Base-by-base conservation (phyloP, 345 rosid species). In the Moringa oleifera region DNA sequence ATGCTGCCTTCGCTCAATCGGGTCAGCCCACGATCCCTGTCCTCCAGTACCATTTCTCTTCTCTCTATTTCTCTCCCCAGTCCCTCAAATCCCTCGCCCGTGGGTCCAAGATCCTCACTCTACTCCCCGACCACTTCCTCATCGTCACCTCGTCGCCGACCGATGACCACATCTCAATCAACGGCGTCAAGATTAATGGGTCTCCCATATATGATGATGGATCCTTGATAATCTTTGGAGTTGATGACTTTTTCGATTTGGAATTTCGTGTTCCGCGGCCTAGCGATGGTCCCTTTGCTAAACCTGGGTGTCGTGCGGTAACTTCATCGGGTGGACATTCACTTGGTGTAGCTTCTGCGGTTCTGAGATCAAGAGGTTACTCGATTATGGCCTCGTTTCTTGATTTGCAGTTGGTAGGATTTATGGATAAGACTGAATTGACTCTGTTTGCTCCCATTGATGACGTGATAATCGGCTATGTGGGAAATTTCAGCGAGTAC, bases 391-490 rank as follows among this genome's bases (percentile, higher is more conserved):
- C 76, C 3, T 71, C 85, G 2, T 64, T 84, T 67, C 81, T 84
- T 4, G 72, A 71, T 55, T 53, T 75, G 76, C 81, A 79, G 62
- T 52, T 83, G 25, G 37, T 65, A 23, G 65, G 67, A 36, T 65
- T 71, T 51, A 70, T 41, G 51, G 61, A 59, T 13, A 23, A 49
- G 20, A 50, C 52, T 22, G 8, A 12, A 11, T 50, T 84, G 25
- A 79, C 84, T 6, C n/a, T 79, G 9, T 84, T 79, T 45, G 82
- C 84, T 45, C 86, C 82, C 13, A 51, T 31, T 17, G 86, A 81
- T 52, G 62, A 63, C 9, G 77, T 51, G 28, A 55, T 75, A 60
- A 58, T 25, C 53, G 63, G 22, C 11, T 53, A 18, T 18, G 23
- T 46, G 0, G 68, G 73, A 25, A 41, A 41, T 41, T 41, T 41